Evolutionary conservation across 2,329 filamentous ascomycete species (phyloP), one percentile per base, ranked within the genome.

Genomic region (Arthrobotrys sinensis): DNA sequence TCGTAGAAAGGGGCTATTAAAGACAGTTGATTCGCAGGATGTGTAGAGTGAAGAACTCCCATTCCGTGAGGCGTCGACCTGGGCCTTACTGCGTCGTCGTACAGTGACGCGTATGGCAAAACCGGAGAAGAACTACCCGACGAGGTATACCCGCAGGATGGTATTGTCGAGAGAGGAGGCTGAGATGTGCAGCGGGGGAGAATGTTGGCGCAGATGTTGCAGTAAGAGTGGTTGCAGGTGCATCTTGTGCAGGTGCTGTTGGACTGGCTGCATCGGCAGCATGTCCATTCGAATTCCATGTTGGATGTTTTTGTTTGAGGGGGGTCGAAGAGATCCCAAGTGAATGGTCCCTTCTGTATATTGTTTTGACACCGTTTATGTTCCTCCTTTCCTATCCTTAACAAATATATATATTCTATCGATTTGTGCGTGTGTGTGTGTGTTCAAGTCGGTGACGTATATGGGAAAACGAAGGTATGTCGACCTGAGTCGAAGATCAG

Each of bases 281-380:
- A 78, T 57, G 75, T 78, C 75, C 75, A 78, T 78, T 78, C 75
- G 67, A 78, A 78, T 67, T 78, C 75, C 75, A 78, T 78, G 12
- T 78, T 65, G 28, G 38, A n/a, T 50, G 38, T 11, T 46, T 50
- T 50, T 71, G 28, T 32, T 12, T 46, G 16, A 14, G 45, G 12
- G 12, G 45, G 53, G 34, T 53, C 24, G 53, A 72, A 67, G 75
- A 67, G 73, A 63, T 67, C 62, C 70, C 75, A 72, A 78, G 16
- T 40, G 7, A 78, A 72, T 72, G 75, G 67, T 65, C 75, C 75
- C 75, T 72, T 66, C 67, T 43, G 34, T 57, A 34, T 60, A 4
- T 16, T 16, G 14, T n/a, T 45, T 50, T n/a, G 4, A 28, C 24
- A 28, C 28, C 62, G 10, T 62, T 55, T n/a, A 3, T 34, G 12